Percentiles rank a stretch among this genome's conserved stretches.
These are phyloP conservation scores for Nidula microcarpa DNA, from an alignment of 768 basidiomycete genomes.

Conservation along the genomic window DNA sequence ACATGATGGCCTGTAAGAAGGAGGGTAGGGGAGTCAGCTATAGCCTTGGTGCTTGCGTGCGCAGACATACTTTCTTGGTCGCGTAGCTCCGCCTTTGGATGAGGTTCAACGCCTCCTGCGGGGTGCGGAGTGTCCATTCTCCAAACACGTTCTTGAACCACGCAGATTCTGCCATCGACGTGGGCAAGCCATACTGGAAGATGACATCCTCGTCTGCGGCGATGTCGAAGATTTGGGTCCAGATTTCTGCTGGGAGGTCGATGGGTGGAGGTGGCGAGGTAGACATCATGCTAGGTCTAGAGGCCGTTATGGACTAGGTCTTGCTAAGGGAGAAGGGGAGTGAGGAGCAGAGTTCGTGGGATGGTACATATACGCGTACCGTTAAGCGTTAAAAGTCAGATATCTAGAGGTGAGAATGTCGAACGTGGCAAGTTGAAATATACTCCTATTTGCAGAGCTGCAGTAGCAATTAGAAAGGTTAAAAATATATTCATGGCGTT, in stretches of 20 bases:
- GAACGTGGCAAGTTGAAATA: no score
- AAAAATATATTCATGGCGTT: no score
- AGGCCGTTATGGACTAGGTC: no score
- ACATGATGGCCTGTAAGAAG: slow-evolving; percentile 35
- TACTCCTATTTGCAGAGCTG: no score
- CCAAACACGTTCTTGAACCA: slow-evolving; percentile 54
- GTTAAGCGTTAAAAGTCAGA: no score
- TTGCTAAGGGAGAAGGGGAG: no score
- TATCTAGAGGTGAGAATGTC: no score
- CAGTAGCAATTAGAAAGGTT: no score
- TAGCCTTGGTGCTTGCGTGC: neutral
- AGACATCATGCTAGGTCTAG: neutral
- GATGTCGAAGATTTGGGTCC: slow-evolving; percentile 66
- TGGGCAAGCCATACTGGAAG: slow-evolving; percentile 58
- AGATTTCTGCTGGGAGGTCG: slow-evolving; percentile 63
- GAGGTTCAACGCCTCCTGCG: slow-evolving; percentile 54
- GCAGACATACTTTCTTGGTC: slow-evolving; percentile 58
- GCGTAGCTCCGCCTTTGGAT: slow-evolving; percentile 59
- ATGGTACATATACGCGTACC: no score
- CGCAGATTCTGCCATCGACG: slow-evolving; percentile 56
- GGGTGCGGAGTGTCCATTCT: slow-evolving; percentile 57
- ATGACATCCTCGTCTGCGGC: slow-evolving; percentile 71
- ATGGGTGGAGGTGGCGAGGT: neutral
- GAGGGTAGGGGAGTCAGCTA: no score
- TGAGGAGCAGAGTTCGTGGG: no score